phyloP scores from a whole-genome alignment of 805 yeast species.

The Ogataea glucozyma region DNA sequence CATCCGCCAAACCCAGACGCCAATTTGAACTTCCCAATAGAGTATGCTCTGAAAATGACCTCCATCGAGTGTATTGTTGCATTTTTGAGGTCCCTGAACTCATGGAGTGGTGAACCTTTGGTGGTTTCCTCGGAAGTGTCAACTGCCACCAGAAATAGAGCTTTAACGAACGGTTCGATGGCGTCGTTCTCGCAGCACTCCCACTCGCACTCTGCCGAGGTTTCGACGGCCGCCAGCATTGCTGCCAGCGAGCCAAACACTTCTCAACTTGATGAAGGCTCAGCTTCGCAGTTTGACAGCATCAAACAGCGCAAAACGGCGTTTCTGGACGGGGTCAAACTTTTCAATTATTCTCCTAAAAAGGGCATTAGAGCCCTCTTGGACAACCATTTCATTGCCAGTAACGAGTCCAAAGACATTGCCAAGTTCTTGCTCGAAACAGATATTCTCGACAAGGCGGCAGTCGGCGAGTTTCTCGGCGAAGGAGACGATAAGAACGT shows the following conservation, averaged over 20 bases:
- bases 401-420: constrained; percentile 63
- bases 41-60: constrained; percentile 79
- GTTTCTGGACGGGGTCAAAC: constrained; percentile 70
- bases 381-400: constrained; percentile 60
- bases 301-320: constrained; percentile 82
- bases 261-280: constrained; percentile 15
- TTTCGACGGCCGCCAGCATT: constrained; percentile 22
- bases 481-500: constrained; percentile 80
- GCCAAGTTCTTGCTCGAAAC: constrained; percentile 70
- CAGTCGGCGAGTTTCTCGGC: constrained; percentile 89
- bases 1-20: constrained; percentile 56
- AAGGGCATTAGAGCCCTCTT: constrained; percentile 69
- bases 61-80: constrained; percentile 81
- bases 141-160: constrained; percentile 13
- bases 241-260: constrained; percentile 17
- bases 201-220: constrained; percentile 26
- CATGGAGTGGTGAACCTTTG: constrained; percentile 75
- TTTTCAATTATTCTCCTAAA: constrained; percentile 84
- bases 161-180: constrained; percentile 23
- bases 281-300: constrained; percentile 74
- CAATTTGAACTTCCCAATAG: constrained; percentile 63
- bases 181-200: constrained; percentile 31
- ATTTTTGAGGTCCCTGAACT: constrained; percentile 72
- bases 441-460: constrained; percentile 77
- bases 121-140: constrained; percentile 5